A percentile compares a stretch with the other conserved stretches of the same genome.
These are phyloP conservation scores for Neobulgaria alba DNA, from an alignment of 2,329 filamentous ascomycete genomes.

Conservation along the genomic window DNA sequence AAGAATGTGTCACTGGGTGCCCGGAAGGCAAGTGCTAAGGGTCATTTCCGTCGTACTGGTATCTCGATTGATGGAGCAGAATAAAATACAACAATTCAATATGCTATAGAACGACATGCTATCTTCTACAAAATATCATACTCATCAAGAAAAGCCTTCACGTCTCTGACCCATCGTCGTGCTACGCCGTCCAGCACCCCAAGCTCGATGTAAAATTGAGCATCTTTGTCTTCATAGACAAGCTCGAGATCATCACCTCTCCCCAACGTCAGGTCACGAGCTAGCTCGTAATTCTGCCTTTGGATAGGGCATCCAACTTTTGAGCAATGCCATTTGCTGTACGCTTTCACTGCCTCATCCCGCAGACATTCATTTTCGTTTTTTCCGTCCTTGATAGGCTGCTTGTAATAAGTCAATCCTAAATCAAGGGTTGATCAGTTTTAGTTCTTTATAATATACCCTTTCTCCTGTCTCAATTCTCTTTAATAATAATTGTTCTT, in stretches of 20 bases:
- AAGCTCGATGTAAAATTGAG: conserved; percentile 25
- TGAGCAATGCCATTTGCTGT: conserved; percentile 24
- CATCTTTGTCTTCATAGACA: conserved; percentile 26
- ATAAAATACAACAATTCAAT: too few species aligned
- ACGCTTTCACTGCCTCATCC: conserved; percentile 21
- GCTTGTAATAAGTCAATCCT: too few species aligned
- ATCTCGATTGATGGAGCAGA: conserved; percentile 13
- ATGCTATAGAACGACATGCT: too few species aligned
- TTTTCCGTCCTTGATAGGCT: too few species aligned
- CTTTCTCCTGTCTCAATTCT: conserved; percentile 11
- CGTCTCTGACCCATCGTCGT: conserved; percentile 26
- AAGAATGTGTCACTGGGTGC: conserved; percentile 17
- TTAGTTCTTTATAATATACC: conserved; percentile 31
- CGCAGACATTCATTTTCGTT: too few species aligned
- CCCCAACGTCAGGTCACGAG: conserved; percentile 18
- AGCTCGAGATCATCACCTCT: conserved; percentile 24
- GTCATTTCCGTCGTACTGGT: conserved; percentile 17
- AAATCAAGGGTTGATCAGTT: too few species aligned
- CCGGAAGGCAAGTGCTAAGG: conserved; percentile 14
- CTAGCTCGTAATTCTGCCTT: conserved; percentile 21
- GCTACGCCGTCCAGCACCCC: conserved; percentile 27
- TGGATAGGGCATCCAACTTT: conserved; percentile 14
- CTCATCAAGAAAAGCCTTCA: too few species aligned
- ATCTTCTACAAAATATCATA: too few species aligned
- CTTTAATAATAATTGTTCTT: neutral